Evolutionary conservation across 768 basidiomycete genomes (phyloP), one percentile per base, ranked within the genome.

Genomic region (Amanita muscaria): DNA sequence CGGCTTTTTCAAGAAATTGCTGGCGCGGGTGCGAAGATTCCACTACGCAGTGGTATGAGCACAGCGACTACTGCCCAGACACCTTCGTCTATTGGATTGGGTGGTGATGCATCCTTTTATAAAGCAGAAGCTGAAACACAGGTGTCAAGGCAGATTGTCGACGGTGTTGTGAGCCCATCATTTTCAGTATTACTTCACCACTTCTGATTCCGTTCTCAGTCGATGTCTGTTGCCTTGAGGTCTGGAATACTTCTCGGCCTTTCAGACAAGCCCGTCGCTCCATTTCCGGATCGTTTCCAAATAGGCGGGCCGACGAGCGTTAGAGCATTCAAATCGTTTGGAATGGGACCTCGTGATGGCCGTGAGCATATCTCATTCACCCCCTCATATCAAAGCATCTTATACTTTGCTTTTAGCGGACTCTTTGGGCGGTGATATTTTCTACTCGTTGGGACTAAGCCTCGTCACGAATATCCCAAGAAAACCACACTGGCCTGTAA

Each of bases 261-360:
- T 27, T 35, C 25, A 21, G 52, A 53, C 9, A 63, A 68, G 9
- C 61, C 68, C 10, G 6, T 12, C 7, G 70, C 75, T 5, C 72
- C 79, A 18, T 84, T 88, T 54, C 72, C 80, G 1, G 96, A 99
- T 63, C 79, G 91, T 4, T 91, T 91, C 60, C 92, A 94, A 51
- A 73, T 97, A 0, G 96, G 96, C 19, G 96, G 96, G 0, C 92
- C 96, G 0, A 76, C 83, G 5, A 88, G 80, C 42, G 71, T 98
- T 0, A 70, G 96, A 4, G 76, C 78, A 40, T 93, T 94, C 64
- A 73, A 73, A 34, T 67, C 71, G 5, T 88, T 87, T 55, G 69
- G 80, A 3, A 68, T 96, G 65, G 92, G 92, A 4, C 82, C 85
- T 0, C 72, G 70, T 16, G 88, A 92, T 49, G 76, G 78, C 14